Evolutionary conservation across 306 rosid genomes (phyloP).

Genomic region (Sesbania bispinosa): DNA sequence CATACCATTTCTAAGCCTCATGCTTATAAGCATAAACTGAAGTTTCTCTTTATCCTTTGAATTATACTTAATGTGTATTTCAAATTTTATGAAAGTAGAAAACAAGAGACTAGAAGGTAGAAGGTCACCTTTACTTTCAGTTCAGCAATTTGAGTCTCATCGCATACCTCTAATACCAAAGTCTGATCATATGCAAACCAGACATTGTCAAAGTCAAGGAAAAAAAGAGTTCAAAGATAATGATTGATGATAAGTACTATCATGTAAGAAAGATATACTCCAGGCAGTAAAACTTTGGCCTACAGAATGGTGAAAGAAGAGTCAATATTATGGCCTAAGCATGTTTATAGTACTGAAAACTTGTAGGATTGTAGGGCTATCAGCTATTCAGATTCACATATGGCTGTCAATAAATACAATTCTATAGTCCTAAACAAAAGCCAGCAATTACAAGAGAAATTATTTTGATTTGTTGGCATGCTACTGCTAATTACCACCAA

Average conservation of each 20-base stretch:
- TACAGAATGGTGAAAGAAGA: conserved; percentile 3
- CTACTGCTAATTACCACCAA: conserved; percentile 11
- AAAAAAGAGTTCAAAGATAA: conserved; percentile 7
- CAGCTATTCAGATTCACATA: conserved; percentile 19
- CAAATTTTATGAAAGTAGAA: conserved; percentile 4
- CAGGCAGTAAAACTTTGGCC: not conserved
- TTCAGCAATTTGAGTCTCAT: conserved; percentile 96
- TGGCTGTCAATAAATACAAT: not conserved
- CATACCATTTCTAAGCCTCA: not conserved
- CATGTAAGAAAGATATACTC: conserved; percentile 11
- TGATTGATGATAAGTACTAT: not conserved
- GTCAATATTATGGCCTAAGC: not conserved
- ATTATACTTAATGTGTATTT: not conserved
- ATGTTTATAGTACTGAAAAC: not conserved
- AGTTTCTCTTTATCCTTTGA: not conserved
- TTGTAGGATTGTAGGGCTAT: not conserved
- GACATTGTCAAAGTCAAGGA: conserved; percentile 29
- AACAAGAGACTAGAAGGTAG: conserved; percentile 27
- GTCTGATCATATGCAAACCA: conserved; percentile 59
- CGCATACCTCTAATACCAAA: conserved; percentile 90
- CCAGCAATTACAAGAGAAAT: not conserved
- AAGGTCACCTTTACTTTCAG: conserved; percentile 87
- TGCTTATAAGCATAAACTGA: not conserved
- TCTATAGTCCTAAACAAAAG: conserved; percentile 1
- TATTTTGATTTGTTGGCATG: not conserved